Base-by-base conservation (phyloP, 2,329 filamentous ascomycete species). In the Scortechinia acanthostroma region DNA sequence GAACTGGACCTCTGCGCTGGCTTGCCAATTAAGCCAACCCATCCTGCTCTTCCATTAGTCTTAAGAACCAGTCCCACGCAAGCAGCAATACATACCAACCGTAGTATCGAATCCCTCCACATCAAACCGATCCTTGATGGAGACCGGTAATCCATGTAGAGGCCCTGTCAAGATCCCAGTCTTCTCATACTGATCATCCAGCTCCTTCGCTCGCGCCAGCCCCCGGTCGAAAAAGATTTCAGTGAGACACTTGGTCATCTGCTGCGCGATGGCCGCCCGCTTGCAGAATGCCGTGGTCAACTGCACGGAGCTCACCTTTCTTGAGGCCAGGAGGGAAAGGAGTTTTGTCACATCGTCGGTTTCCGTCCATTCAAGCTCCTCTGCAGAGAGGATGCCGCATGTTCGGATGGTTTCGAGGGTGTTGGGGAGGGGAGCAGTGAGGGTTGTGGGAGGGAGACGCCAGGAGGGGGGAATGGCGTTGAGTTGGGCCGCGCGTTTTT, bases 51-150 rank as follows among this genome's bases (percentile, higher is more conserved):
- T 6, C 35, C 6, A 40, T 13, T 10, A 40, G 20, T 19, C 14
- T 30, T 10, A 30, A 30, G n/a, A 30, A 10, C n/a, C n/a, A 30
- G 25, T 10, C 10, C n/a, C 25, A 30, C n/a, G n/a, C 10, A 30
- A 10, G 25, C n/a, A n/a, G n/a, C n/a, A 30, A 19, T 10, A 10
- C 35, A 40, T 40, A 0, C 78, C 80, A 3, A 75, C 65, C 0
- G 70, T 74, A 3, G 71, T 68, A 43, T 76, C 69, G 22, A 70
- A 61, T 40, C 75, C 70, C 2, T 64, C 61, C 35, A 81, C 58
- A 45, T 77, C 70, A 58, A 83, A 78, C 37, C 75, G 74, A 59
- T 84, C 80, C 55, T 85, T 80, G 40, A 83, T 61, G 0, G 72
- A 40, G 19, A 80, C 64, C 0, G 77, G 77, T 0, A 80, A 61